Base-by-base conservation (phyloP, 345 rosid genomes). In the Eucalyptus cladocalyx region DNA sequence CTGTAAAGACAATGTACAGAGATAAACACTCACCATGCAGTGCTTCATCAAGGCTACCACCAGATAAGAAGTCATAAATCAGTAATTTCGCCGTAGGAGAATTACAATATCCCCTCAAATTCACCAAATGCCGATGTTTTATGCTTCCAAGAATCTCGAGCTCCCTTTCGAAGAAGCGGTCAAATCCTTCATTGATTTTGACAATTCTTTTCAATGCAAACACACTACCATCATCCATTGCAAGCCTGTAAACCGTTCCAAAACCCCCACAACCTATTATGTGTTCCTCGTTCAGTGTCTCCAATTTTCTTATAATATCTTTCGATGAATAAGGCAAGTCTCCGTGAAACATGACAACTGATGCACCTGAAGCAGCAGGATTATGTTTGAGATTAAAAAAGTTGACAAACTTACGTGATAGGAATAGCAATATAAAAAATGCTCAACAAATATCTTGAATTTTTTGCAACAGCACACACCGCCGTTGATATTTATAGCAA, bases 141-240 rank as follows among this genome's bases (percentile, higher is more conserved):
- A 97, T 97, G 95, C 99, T 98, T 89, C 99, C 99, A 87, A 98
- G 99, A 93, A 98, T 98, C 91, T 96, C 97, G 87, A 98, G 99
- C 93, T 97, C 99, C 91, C 99, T 94, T 92, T 97, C 99, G 53
- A 98, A 98, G 93, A 95, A 98, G 80, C 99, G 97, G 92, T 98
- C 97, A 91, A 98, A 96, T 40, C 98, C 98, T 86, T 95, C 99
- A 86, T 98, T 97, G 93, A 98, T 89, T 93, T 96, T 98, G 42
- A 96, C 93, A 88, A 98, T 97, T 91, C 94, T 93, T 92, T 98
- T 98, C 89, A 98, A 92, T 56, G 99, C 99, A 91, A 98, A 97
- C 62, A 96, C 94, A 91, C 90, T 96, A 86, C 99, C 99, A 91
- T 98, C 99, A 88, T 98, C 99, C 99, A 98, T 98, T 62, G 95